Percentiles rank a stretch among this genome's conserved stretches.
phyloP scores from a whole-genome alignment of 1,284 basidiomycete genomes.

The Peniophora sp. region DNA sequence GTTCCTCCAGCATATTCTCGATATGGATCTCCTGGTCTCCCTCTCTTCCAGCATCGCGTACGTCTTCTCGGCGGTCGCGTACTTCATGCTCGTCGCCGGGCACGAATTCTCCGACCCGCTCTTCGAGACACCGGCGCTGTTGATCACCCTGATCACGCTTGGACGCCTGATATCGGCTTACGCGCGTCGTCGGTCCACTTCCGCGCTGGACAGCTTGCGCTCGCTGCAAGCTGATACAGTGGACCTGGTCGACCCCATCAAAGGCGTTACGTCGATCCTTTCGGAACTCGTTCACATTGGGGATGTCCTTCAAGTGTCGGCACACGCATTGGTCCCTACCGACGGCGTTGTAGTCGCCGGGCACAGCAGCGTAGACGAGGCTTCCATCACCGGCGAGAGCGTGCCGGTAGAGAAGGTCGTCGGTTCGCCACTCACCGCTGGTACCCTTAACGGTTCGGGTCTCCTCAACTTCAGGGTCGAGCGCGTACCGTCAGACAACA shows the following conservation, averaged over 20 bases:
- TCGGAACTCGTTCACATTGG: constrained; percentile 29
- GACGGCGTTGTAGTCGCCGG: constrained; percentile 33
- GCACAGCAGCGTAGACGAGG: constrained; percentile 33
- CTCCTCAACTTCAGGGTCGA: constrained; percentile 28
- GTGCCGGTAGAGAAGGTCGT: constrained; percentile 27
- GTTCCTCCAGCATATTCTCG: constrained; percentile 30
- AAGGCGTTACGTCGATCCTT: constrained; percentile 16
- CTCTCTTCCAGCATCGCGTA: constrained; percentile 35
- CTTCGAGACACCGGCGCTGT: constrained; percentile 38
- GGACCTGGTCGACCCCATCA: constrained; percentile 21
- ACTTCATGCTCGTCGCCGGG: constrained; percentile 27
- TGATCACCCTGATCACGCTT: constrained; percentile 36
- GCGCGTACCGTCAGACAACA: constrained; percentile 33
- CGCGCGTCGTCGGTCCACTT: constrained; percentile 26
- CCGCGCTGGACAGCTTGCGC: constrained; percentile 26
- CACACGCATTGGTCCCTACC: constrained; percentile 30
- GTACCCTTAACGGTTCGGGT: constrained; percentile 29
- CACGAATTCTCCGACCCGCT: constrained; percentile 28
- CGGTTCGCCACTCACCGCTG: constrained; percentile 30
- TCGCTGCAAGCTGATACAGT: constrained; percentile 27
- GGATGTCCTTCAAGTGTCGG: constrained; percentile 28
- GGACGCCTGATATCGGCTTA: constrained; percentile 33
- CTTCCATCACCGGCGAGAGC: constrained; percentile 39
- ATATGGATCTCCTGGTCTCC: constrained; percentile 33
- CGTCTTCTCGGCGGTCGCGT: constrained; percentile 35